A percentile compares a stretch with the other conserved stretches of the same genome.
These are phyloP conservation scores for Aspergillus bertholletiae DNA, from an alignment of 495 filamentous ascomycete genomes.

Conservation along the genomic window DNA sequence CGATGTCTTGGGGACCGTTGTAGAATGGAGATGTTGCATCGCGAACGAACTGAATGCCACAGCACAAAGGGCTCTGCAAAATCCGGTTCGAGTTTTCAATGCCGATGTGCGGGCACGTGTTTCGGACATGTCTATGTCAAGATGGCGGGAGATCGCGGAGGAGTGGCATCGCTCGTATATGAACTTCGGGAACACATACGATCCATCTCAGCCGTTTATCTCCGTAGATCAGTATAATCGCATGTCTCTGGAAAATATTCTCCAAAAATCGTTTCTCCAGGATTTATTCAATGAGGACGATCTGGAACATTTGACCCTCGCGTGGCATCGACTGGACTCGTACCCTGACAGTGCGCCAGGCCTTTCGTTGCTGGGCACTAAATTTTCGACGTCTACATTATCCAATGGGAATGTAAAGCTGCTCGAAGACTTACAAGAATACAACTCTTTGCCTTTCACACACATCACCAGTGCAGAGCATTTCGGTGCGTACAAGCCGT, in stretches of 20 bases:
- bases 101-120: background rate
- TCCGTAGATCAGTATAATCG: background rate
- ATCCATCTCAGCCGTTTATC: background rate
- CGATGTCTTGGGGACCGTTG: background rate
- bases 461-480: background rate
- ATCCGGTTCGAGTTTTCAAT: background rate
- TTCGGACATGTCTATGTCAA: background rate
- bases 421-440: background rate
- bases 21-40: background rate
- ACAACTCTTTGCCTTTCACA: background rate
- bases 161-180: background rate
- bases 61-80: background rate
- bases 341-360: background rate
- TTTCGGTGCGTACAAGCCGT: background rate
- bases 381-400: background rate
- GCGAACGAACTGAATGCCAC: background rate
- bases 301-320: background rate
- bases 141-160: background rate
- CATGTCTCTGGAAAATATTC: background rate
- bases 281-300: background rate
- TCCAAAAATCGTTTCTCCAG: background rate
- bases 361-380: background rate
- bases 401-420: background rate
- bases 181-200: background rate
- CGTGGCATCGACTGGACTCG: background rate